Percentiles rank a stretch among this genome's conserved stretches.
These are phyloP conservation scores for Malassezia pachydermatis DNA, from an alignment of 1,284 basidiomycete species.

Conservation along the genomic window DNA sequence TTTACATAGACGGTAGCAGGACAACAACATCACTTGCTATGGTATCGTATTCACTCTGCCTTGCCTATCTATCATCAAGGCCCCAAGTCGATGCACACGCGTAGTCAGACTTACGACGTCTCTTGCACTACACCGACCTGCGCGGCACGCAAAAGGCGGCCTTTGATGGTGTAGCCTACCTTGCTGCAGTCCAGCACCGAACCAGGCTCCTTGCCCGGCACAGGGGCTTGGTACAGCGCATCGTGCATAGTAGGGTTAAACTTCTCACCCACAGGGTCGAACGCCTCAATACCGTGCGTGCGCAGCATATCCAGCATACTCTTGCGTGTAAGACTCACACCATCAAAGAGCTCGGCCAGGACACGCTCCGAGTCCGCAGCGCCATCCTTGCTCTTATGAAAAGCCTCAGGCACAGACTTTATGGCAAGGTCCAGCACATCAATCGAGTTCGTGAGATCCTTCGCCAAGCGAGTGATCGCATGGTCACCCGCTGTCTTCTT, in stretches of 20 bases:
- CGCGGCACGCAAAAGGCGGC: constrained; percentile 73
- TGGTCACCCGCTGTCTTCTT: constrained; percentile 84
- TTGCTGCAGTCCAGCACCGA: constrained; percentile 85
- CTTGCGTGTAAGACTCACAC: constrained; percentile 84
- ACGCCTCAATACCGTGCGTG: constrained; percentile 80
- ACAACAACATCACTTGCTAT: no score
- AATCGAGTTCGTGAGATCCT: constrained; percentile 77
- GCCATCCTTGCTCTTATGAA: constrained; percentile 47
- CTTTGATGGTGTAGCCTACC: constrained; percentile 57
- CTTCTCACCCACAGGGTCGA: constrained; percentile 78
- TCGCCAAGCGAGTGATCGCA: constrained; percentile 81
- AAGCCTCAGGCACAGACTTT: constrained; percentile 59
- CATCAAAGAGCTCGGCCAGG: constrained; percentile 54
- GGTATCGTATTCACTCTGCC: no score
- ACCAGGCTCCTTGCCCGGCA: constrained; percentile 72
- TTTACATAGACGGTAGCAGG: no score
- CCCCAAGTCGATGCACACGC: no score
- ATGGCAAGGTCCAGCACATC: constrained; percentile 84
- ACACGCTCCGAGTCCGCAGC: constrained; percentile 31
- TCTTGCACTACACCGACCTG: constrained; percentile 80
- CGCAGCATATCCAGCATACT: constrained; percentile 78
- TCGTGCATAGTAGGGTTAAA: constrained; percentile 94
- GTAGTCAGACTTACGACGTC: constrained; percentile 5
- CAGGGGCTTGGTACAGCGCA: constrained; percentile 87
- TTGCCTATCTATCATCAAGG: no score